Percentiles rank a stretch among this genome's conserved stretches.
Conservation (phyloP, 371 early-diverging fungal genomes). For the Lichtheimia ornata region DNA sequence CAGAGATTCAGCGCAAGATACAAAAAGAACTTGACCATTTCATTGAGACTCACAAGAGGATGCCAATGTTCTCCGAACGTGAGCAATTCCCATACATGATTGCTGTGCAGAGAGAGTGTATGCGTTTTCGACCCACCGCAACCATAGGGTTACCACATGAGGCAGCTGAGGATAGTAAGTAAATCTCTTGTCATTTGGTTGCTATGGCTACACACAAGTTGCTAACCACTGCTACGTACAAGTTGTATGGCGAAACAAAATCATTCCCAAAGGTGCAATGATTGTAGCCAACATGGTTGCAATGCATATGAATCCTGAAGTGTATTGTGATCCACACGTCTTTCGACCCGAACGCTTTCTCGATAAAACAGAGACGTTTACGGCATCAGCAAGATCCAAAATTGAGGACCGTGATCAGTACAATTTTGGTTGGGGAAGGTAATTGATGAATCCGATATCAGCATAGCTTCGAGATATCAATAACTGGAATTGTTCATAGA, state of each 20-base stretch:
- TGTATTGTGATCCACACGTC: constrained; percentile 10
- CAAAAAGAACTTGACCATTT: constrained; percentile 16
- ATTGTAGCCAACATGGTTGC: constrained; percentile 23
- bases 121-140: constrained; percentile 21
- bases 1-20: constrained; percentile 20
- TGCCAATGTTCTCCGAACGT: constrained; percentile 22
- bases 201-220: constrained; percentile 7
- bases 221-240: constrained; percentile 20
- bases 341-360: constrained; percentile 29
- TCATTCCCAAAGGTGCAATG: constrained; percentile 34
- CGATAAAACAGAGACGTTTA: constrained; percentile 13
- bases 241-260: constrained; percentile 10
- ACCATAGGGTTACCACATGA: constrained; percentile 18
- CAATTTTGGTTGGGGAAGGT: constrained; percentile 22
- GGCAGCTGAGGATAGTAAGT: constrained; percentile 24
- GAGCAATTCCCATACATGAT: constrained; percentile 17
- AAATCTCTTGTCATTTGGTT: background rate
- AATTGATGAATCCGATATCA: background rate
- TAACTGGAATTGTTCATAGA: background rate
- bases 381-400: constrained; percentile 10
- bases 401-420: constrained; percentile 17
- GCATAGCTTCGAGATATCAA: background rate
- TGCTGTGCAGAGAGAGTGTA: constrained; percentile 24
- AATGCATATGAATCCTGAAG: constrained; percentile 17
- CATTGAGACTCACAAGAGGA: constrained; percentile 6